Base-by-base conservation (phyloP, 257 asterid genomes). In the Thymus mandschuricus region DNA sequence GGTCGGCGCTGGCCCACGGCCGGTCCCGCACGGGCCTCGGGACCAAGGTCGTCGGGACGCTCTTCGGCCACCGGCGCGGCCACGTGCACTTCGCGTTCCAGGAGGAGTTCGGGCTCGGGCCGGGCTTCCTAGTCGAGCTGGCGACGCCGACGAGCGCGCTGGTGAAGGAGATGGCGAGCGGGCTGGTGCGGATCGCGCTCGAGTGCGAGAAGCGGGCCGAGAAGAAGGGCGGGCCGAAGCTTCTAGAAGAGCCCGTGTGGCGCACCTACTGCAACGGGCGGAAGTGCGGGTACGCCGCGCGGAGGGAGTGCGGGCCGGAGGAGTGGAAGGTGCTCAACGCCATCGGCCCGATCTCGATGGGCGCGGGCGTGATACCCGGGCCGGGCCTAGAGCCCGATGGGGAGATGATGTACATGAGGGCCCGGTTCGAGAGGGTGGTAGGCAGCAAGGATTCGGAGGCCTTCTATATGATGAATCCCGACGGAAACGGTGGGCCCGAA, bases 381-480 rank as follows among this genome's bases (percentile, higher is more conserved):
- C 45, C 79, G 4, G 86, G 81, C 2, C 38, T 29, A 2, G 88
- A 78, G 3, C 34, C 60, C 0, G 94, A 79, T 13, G 97, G 99
- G 5, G 98, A 89, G 74, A 65, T 91, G 49, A 94, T 92, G 99
- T 94, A 94, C 6, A 94, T 94, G 97, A 74, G 97, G 68, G 99
- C 99, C 2, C 86, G 75, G 84, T 94, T 94, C 79, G 99, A 94
- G 76, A 83, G 98, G 66, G 99, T 94, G 46, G 95, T 86, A 4
- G 97, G 99, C 29, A 83, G 95, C 38, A 94, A 88, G 77, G 99
- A 94, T 75, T 94, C 98, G 1, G 98, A 94, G 66, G 97, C 98
- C 7, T 94, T 91, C 67, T 94, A 94, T 82, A 94, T 94, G 98
- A 94, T 91, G 92, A 94, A 87, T 69, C 99, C 99, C 3, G 99